Evolutionary conservation across 768 basidiomycete species (phyloP), one percentile per base, ranked within the genome.

Genomic region (Hygrocybe coccinea): DNA sequence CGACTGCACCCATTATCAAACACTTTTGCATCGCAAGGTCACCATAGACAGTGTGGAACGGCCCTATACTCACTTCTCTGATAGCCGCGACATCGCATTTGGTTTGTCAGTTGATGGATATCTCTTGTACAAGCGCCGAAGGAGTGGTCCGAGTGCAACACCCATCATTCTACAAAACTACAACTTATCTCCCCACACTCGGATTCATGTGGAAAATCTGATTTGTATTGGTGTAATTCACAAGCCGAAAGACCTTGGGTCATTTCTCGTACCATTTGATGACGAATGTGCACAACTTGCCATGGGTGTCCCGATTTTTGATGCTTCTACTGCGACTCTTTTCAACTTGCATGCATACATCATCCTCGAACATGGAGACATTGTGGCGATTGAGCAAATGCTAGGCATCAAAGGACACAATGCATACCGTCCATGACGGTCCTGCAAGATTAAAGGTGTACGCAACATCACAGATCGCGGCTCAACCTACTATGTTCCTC

Each of bases 81-180:
- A 71, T 17, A 39, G 35, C 0, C 65, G 64, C 5, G 78, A 81
- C 50, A 63, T 81, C n/a, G 76, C 78, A 1, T 65, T 81, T 6
- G 72, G 69, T 0, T 53, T 79, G 1, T 72, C 71, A 2, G 69
- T 69, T 0, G 78, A 82, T 63, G 74, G 79, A 0, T 78, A 78
- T 60, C 60, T 64, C 0, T 68, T 74, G 3, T 76, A 72, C 59
- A 71, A 71, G 37, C 58, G 64, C 1, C 62, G 67, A 0, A 65
- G 65, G 2, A 56, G 63, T 2, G 58, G 58, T 1, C 58, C 59
- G 2, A 74, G 74, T 0, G 67, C 68, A 9, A 80, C 75, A 65
- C 79, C 77, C 0, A 57, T 81, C 5, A 55, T 81, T 15, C 10
- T 75, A 0, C 66, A 72, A 56, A 77, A 76, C 47, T 66, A 62